Evolutionary conservation across 768 basidiomycete species (phyloP), one percentile per base, ranked within the genome.

Genomic region (Pulveroboletus sp.): DNA sequence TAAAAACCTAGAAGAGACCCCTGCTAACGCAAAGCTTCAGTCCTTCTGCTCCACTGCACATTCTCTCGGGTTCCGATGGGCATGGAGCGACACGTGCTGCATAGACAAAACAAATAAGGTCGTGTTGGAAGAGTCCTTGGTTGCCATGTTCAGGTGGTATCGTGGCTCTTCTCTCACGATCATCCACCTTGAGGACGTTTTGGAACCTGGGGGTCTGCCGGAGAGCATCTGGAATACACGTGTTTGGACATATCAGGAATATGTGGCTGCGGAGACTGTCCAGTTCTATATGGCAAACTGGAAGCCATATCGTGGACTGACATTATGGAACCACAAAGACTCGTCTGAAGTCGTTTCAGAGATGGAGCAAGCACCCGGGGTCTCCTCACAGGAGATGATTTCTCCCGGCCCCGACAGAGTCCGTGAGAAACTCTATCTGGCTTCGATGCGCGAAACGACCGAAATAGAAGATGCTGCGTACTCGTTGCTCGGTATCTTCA

Each of bases 351-450:
- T 45, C n/a, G 9, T 36, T 5, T 23, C 11, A 7, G 35, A 45
- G 13, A 45, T 45, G 43, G 43, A 45, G 8, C 19, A 45, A 21
- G 1, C 19, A n/a, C 6, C 40, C 0, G 25, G 29, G 0, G 24
- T 44, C 12, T 37, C 50, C 25, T 19, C 32, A 19, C 16, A 51
- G 6, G 32, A 51, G 2, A 6, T 55, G 25, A 37, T 55, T 51
- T 33, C 7, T 7, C 57, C 57, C 0, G 52, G 50, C 14, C 23
- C 58, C 12, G 39, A 48, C 14, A 49, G 19, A 23, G 57, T 45
- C 12, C 58, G 58, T 2, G 57, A 59, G 45, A 59, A 59, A 33
- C 50, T 59, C 12, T 48, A 33, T n/a, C 3, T 59, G 17, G 57
- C 57, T 24, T 49, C 57, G 2, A 14, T 0, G 32, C 58, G 57